A percentile compares a stretch with the other conserved stretches of the same genome.
These are phyloP conservation scores for Orbilia ellipsospora DNA, from an alignment of 2,329 filamentous ascomycete species.

Conservation along the genomic window DNA sequence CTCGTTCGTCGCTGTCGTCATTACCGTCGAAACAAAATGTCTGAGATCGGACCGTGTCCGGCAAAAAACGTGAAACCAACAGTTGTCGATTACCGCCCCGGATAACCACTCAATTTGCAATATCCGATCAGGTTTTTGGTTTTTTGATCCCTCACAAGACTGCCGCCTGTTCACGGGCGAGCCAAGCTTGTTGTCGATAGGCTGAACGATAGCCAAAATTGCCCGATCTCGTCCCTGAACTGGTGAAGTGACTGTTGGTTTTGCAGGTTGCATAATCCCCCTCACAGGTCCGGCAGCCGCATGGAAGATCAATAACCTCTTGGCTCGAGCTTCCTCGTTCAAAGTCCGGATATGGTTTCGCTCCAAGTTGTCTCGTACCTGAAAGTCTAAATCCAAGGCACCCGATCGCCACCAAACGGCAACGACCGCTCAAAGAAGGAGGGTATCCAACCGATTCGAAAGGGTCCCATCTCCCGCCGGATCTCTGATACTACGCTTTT, in stretches of 20 bases:
- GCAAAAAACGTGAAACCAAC: slow-evolving; percentile 42
- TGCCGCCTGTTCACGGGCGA: slow-evolving; percentile 31
- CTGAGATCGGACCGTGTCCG: slow-evolving; percentile 39
- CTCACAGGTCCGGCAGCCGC: slow-evolving; percentile 37
- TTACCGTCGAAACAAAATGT: slow-evolving; percentile 18
- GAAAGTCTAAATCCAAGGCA: slow-evolving; percentile 26
- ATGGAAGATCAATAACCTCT: slow-evolving; percentile 31
- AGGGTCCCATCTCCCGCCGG: slow-evolving; percentile 7
- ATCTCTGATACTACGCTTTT: slow-evolving; percentile 13
- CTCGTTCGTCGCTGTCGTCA: slow-evolving; percentile 22
- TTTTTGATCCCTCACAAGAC: slow-evolving; percentile 16
- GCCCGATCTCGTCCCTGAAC: slow-evolving; percentile 8
- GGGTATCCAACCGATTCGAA: slow-evolving; percentile 10
- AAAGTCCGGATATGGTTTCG: slow-evolving; percentile 12
- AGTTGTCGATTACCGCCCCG: not conserved
- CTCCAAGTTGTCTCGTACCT: slow-evolving; percentile 29
- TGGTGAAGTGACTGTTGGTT: slow-evolving; percentile 11
- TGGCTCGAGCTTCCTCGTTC: slow-evolving; percentile 26
- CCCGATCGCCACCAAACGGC: slow-evolving; percentile 8
- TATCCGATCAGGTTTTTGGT: slow-evolving; percentile 9
- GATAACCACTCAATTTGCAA: slow-evolving; percentile 18
- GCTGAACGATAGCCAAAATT: slow-evolving; percentile 6
- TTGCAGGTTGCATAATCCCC: slow-evolving; percentile 45
- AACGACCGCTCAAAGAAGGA: slow-evolving; percentile 41
- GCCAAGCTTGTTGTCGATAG: slow-evolving; percentile 16